phyloP scores from a whole-genome alignment of 768 basidiomycete genomes.

The Agaricus blazei region DNA sequence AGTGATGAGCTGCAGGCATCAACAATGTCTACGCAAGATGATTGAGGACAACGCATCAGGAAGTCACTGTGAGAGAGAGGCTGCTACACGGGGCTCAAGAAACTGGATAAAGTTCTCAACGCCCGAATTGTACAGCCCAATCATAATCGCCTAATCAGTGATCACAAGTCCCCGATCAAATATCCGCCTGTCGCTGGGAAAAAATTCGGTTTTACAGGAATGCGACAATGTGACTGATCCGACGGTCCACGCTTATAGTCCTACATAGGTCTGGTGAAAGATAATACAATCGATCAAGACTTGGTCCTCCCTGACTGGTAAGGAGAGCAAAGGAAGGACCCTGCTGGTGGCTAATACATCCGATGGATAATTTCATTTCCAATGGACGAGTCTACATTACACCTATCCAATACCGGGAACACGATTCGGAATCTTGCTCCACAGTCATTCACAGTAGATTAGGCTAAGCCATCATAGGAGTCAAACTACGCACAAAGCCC shows the following conservation, averaged over 20 bases:
- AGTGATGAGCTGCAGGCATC: no score
- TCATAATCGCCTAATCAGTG: no score
- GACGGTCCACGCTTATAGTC: background rate
- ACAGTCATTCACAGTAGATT: background rate
- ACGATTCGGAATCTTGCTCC: conserved; percentile 7
- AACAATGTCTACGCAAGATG: no score
- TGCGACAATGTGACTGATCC: background rate
- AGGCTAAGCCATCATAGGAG: background rate
- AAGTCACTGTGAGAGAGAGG: no score
- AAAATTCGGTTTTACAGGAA: background rate
- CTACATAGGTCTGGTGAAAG: no score
- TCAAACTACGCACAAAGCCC: background rate
- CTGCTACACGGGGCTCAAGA: no score
- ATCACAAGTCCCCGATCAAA: background rate
- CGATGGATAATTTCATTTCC: background rate
- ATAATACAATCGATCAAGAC: no score
- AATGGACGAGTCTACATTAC: background rate
- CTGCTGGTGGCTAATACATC: background rate
- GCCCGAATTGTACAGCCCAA: no score
- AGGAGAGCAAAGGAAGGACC: no score
- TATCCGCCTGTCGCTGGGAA: background rate
- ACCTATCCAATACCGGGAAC: background rate
- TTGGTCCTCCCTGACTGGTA: no score
- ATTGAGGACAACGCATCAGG: no score
- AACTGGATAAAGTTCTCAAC: no score